Conservation (phyloP, 2,329 filamentous ascomycete species). For the Nemania bipapillata region DNA sequence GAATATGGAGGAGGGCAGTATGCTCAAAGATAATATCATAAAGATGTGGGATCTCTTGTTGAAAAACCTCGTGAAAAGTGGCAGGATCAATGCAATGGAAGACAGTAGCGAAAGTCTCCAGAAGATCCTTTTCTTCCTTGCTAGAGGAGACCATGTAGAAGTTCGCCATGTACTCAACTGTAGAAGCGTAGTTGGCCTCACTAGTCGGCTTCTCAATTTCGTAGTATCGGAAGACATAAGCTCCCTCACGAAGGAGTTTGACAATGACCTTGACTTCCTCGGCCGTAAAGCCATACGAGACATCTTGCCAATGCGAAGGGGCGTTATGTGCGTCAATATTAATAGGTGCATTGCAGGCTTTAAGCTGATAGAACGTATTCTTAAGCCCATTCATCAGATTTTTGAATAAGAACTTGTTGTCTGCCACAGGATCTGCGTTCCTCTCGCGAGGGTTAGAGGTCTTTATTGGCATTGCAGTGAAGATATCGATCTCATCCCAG, state of each 20-base stretch:
- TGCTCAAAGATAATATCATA: conserved; percentile 99
- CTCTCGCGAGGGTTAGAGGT: conserved; percentile 90
- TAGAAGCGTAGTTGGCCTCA: conserved; percentile 79
- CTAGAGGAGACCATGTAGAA: conserved; percentile 93
- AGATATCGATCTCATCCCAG: conserved; percentile 99
- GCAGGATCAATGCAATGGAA: conserved; percentile 99
- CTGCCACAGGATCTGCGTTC: conserved; percentile 86
- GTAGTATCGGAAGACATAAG: conserved; percentile 96
- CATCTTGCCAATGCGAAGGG: conserved; percentile 91
- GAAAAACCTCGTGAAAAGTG: conserved; percentile 98
- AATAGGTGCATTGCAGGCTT: conserved; percentile 82
- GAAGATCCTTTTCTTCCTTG: conserved; percentile 95
- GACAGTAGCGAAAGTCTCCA: conserved; percentile 97
- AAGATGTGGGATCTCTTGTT: conserved; percentile 93
- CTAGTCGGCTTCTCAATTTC: conserved; percentile 81
- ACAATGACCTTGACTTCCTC: conserved; percentile 97
- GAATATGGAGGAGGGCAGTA: conserved; percentile 89
- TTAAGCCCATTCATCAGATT: conserved; percentile 96
- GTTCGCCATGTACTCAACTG: conserved; percentile 91
- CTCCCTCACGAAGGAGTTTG: conserved; percentile 96
- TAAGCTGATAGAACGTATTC: conserved; percentile 94
- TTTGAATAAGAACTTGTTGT: conserved; percentile 98
- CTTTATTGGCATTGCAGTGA: conserved; percentile 94
- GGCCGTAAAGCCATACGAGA: conserved; percentile 94
- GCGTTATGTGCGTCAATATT: conserved; percentile 80